Percentiles rank a stretch among this genome's conserved stretches.
Conservation (phyloP, 768 basidiomycete species). For the Thelephora aurantiotincta region DNA sequence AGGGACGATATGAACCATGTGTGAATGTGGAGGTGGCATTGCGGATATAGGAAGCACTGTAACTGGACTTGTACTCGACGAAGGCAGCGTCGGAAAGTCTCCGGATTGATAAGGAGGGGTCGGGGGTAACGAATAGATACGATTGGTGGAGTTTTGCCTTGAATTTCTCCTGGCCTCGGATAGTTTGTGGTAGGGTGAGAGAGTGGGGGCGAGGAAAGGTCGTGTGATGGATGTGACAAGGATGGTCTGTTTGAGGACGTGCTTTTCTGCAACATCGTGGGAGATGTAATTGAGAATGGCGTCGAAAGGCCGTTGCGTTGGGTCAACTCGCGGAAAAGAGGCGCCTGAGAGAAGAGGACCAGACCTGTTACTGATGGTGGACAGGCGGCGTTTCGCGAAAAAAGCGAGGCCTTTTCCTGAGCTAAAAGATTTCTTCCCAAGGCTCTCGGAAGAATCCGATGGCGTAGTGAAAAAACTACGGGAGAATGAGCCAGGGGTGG, state of each 20-base stretch:
- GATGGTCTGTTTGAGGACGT: conserved; percentile 23
- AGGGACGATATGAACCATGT: conserved; percentile 4
- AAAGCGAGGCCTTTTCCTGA: not conserved
- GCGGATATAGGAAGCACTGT: conserved; percentile 11
- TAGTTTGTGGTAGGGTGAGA: conserved; percentile 3
- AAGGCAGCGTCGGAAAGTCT: conserved; percentile 8
- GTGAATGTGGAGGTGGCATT: conserved; percentile 20
- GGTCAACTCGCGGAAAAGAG: conserved; percentile 15
- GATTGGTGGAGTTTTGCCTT: conserved; percentile 3
- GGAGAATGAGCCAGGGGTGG: conserved; percentile 7
- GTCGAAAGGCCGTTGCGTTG: conserved; percentile 23
- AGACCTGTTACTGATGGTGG: conserved; percentile 5
- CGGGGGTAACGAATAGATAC: conserved; percentile 10
- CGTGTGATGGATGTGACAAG: conserved; percentile 25
- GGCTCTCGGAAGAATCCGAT: conserved; percentile 8
- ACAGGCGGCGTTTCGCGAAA: conserved; percentile 1
- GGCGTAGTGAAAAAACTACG: conserved; percentile 11
- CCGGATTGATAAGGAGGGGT: conserved; percentile 9
- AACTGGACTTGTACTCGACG: not conserved
- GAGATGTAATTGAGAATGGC: conserved; percentile 25
- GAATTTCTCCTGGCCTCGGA: conserved; percentile 4
- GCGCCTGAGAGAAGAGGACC: conserved; percentile 5
- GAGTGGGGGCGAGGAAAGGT: conserved; percentile 18
- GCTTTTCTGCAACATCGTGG: conserved; percentile 15
- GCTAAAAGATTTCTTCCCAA: conserved; percentile 5